Evolutionary conservation across 2,329 filamentous ascomycete species (phyloP), one percentile per base, ranked within the genome.

Genomic region (Exophiala sp.): DNA sequence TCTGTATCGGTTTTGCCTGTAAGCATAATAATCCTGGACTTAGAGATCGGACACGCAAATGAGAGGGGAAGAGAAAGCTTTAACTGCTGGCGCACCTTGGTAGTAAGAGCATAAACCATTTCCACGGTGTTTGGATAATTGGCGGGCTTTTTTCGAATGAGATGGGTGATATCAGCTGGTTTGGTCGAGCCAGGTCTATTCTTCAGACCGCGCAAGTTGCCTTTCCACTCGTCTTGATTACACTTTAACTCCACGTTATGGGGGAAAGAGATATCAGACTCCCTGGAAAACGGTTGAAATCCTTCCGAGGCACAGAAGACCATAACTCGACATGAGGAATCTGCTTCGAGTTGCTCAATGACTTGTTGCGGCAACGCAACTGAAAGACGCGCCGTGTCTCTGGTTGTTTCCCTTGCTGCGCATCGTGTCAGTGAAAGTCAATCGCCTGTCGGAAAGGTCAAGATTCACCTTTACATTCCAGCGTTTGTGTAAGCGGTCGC

Each of bases 171-270:
- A 71, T 99, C 94, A 43, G 89, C 91, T 6, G 94, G 94, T 65
- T 90, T 85, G 38, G 94, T 99, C 41, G 94, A 95, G 18, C 94
- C 94, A 5, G 92, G 89, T 70, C 94, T 95, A 70, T 96, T 96
- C 73, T 99, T 99, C 58, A 99, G 73, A 3, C 94, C 94, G 62
- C 94, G 88, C 62, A 95, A 79, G 68, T 97, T 99, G n/a, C 88
- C 87, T 70, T 92, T 94, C 62, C 96, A 81, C 53, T 96, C 90
- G 33, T 87, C 87, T 8, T 84, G 81, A 64, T 99, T 99, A 52
- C 96, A 83, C 68, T 91, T 92, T 53, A 99, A 80, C 68, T 99
- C 94, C 32, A 94, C 88, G 72, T 96, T 91, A 63, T 92, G 85
- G 1, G 94, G 94, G 62, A 99, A 99, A 0, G 89, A 76, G 50